phyloP scores from a whole-genome alignment of 2,329 filamentous ascomycete species.

The Aspergillus brasiliensis region DNA sequence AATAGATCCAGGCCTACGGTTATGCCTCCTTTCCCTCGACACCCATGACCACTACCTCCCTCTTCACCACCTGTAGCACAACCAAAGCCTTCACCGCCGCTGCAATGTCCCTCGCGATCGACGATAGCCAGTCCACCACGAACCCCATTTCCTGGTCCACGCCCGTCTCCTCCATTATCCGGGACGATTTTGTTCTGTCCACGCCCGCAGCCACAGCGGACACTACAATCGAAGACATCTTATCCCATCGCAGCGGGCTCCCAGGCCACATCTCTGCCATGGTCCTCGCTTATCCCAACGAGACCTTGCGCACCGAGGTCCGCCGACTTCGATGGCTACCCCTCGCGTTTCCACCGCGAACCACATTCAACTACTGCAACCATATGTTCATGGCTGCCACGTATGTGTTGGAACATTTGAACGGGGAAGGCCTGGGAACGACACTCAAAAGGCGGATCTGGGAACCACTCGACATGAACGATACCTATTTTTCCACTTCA shows the following conservation, averaged over 20 bases:
- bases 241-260: conserved; percentile 37
- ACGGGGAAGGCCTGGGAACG: conserved; percentile 13
- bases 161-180: conserved; percentile 38
- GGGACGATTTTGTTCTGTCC: conserved; percentile 35
- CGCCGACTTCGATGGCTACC: conserved; percentile 23
- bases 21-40: not conserved
- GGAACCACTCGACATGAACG: conserved; percentile 25
- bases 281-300: conserved; percentile 4
- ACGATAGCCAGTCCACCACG: conserved; percentile 20
- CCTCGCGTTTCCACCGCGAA: conserved; percentile 21
- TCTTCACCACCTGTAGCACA: conserved; percentile 30
- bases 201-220: conserved; percentile 30
- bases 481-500: conserved; percentile 26
- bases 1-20: not conserved
- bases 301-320: conserved; percentile 18
- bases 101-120: conserved; percentile 23
- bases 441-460: conserved; percentile 26
- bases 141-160: conserved; percentile 38
- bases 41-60: conserved; percentile 1
- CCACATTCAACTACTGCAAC: conserved; percentile 26
- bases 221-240: conserved; percentile 36
- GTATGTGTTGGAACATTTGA: conserved; percentile 19
- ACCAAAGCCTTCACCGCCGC: conserved; percentile 33
- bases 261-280: conserved; percentile 22
- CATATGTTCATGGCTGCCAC: conserved; percentile 28